A percentile compares a stretch with the other conserved stretches of the same genome.
These are phyloP conservation scores for Penicillium sp. DNA, from an alignment of 2,329 filamentous ascomycete species.

Conservation along the genomic window DNA sequence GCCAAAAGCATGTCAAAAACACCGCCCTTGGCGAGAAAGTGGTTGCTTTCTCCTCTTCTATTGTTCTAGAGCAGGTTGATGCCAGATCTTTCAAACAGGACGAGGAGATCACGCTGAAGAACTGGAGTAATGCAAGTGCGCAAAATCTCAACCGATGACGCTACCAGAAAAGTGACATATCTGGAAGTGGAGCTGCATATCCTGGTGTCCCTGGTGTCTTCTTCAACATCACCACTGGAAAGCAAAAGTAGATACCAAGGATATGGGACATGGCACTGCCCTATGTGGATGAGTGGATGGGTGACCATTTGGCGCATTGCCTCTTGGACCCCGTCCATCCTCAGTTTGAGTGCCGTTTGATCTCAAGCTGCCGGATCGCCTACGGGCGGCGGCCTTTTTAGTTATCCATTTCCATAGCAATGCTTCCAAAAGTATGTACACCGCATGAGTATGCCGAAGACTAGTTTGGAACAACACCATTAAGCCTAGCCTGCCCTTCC, in stretches of 20 bases:
- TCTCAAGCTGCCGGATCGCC: neutral
- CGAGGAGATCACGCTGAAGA: constrained; percentile 92
- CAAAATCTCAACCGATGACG: constrained; percentile 46
- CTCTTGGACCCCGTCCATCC: neutral
- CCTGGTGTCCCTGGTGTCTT: constrained; percentile 60
- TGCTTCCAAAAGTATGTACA: neutral
- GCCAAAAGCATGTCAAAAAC: constrained; percentile 75
- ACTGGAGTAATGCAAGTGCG: constrained; percentile 69
- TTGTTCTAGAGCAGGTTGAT: constrained; percentile 83
- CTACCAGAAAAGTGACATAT: constrained; percentile 58
- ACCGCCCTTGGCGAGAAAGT: constrained; percentile 78
- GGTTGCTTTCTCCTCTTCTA: constrained; percentile 69
- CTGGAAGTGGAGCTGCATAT: constrained; percentile 82
- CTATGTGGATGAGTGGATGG: neutral
- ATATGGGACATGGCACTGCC: neutral
- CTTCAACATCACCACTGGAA: constrained; percentile 66
- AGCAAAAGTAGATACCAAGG: constrained; percentile 34
- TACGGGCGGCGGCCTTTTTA: neutral
- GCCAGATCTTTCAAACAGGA: constrained; percentile 72
- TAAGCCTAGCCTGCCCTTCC: constrained; percentile 18
- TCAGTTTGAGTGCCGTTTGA: neutral
- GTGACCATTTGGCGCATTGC: neutral
- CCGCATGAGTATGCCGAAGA: neutral
- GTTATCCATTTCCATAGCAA: neutral
- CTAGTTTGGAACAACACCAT: neutral